Base-by-base conservation (phyloP, 2,329 filamentous ascomycete species). In the Westerdykella ornata region DNA sequence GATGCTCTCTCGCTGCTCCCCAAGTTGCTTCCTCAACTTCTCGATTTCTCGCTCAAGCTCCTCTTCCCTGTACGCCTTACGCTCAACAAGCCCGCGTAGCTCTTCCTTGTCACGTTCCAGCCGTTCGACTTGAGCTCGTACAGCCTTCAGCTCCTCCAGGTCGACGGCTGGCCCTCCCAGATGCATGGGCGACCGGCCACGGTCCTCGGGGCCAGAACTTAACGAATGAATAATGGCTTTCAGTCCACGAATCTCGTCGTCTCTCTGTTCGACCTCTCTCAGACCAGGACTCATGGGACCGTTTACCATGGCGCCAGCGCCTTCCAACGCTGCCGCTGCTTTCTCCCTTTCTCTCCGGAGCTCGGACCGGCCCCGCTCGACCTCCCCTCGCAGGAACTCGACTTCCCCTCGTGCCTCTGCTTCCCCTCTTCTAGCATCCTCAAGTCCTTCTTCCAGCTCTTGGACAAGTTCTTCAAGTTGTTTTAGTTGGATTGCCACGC, bases 171-270 rank as follows among this genome's bases (percentile, higher is more conserved):
- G 56, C 8, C 46, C 53, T 43, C 50, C 51, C 35, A 57, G 60
- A 32, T 63, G 54, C 37, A 55, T 52, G 26, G 58, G 63, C 32
- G 54, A 61, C 31, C 56, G 58, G 3, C 47, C 48, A 28, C 59
- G 59, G 15, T 65, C 60, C 19, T 62, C 70, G 9, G 82, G 78
- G 52, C 87, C 87, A 46, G 88, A 78, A 63, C 88, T 95, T 29
- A 98, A 74, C 14, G 88, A 95, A 68, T 97, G 90, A 46, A 98
- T 97, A 60, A 98, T 97, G 33, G 92, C 90, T 68, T 97, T 98
- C 50, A 98, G 76, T 35, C 92, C 92, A 47, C 90, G 80, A 58
- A 98, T 97, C 70, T 98, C 92, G 56, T 98, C 92, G 57, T 98
- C 90, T 62, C 94, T 92, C 60, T 94, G 85, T 61, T 94, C 88